These are phyloP conservation scores for Arabis hirsuta DNA, from an alignment of 345 rosid genomes.

Conservation along the genomic window DNA sequence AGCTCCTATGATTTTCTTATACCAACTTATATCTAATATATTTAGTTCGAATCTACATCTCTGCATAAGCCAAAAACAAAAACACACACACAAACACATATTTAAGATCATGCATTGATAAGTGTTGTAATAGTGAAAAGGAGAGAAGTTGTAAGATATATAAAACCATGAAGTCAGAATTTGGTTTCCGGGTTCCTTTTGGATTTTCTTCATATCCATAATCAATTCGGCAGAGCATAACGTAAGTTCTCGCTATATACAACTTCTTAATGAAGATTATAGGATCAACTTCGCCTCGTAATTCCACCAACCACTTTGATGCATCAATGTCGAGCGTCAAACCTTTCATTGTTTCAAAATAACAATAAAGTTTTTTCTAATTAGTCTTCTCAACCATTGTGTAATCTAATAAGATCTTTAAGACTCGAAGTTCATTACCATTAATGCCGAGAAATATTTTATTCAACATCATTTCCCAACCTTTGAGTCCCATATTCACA, in stretches of 20 bases:
- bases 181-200: constrained; percentile 30
- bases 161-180: constrained; percentile 28
- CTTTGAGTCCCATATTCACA: constrained; percentile 20
- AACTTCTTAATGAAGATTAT: constrained; percentile 26
- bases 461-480: constrained; percentile 18
- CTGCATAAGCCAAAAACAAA: constrained; percentile 12
- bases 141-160: constrained; percentile 19
- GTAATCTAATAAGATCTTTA: constrained; percentile 1
- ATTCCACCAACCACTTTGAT: constrained; percentile 13
- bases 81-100: background rate
- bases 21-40: constrained; percentile 27
- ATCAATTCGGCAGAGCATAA: constrained; percentile 23
- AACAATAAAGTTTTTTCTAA: background rate
- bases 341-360: constrained; percentile 22
- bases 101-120: background rate
- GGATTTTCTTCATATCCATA: constrained; percentile 43
- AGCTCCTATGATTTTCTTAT: constrained; percentile 26
- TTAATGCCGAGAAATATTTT: constrained; percentile 15
- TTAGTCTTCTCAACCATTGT: constrained; percentile 15
- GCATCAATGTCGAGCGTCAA: constrained; percentile 16
- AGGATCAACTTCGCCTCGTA: constrained; percentile 34
- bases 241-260: constrained; percentile 23
- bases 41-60: constrained; percentile 14
- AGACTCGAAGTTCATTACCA: constrained; percentile 31
- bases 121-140: background rate